Base-by-base conservation (phyloP, 352 stramenopile genomes). In the Globisporangium sylvaticum region DNA sequence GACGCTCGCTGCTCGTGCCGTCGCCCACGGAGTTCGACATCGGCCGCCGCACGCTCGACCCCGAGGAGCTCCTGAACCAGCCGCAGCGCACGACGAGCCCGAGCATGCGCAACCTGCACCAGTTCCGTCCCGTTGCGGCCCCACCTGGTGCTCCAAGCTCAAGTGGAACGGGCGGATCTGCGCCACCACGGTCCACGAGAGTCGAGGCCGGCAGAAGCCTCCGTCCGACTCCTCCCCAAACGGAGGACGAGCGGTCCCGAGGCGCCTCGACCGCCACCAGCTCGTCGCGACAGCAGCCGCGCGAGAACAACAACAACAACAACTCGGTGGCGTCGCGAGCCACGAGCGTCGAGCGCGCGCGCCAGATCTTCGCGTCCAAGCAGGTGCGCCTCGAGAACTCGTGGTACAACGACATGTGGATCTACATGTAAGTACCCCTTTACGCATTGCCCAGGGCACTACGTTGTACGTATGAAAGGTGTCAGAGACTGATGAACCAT, bases 361-460 rank as follows among this genome's bases (percentile, higher is more conserved):
- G 67, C 15, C 66, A 70, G 81, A 76, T 77, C n/a, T 89, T 89
- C 32, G 75, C 81, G 15, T 69, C 77, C 6, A 73, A 81, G 64
- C 77, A 80, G 53, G 81, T 89, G 14, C 73, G 79, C 27, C 71
- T 84, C 63, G 70, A 78, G 54, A 74, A 78, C 57, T 39, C 54
- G 25, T 87, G 75, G 75, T 60, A 66, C 31, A 60, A 72, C 1
- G 81, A 90, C 67, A 64, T 88, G 48, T 76, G 76, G 67, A 75
- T 80, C 65, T 90, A 87, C 81, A 90, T 88, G 78, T 86, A 75
- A 52, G 76, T 77, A 1, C 32, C 2, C 1, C 7, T 44, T 63
- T 58, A 31, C 18, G 14, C 10, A 37, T 20, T 20, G 12, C 34
- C 12, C 34, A 15, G 34, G 3, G 15, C 14, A n/a, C 39, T 46